These are phyloP conservation scores for Entrophospora sp. DNA, from an alignment of 192 early-diverging fungal species.

Conservation along the genomic window DNA sequence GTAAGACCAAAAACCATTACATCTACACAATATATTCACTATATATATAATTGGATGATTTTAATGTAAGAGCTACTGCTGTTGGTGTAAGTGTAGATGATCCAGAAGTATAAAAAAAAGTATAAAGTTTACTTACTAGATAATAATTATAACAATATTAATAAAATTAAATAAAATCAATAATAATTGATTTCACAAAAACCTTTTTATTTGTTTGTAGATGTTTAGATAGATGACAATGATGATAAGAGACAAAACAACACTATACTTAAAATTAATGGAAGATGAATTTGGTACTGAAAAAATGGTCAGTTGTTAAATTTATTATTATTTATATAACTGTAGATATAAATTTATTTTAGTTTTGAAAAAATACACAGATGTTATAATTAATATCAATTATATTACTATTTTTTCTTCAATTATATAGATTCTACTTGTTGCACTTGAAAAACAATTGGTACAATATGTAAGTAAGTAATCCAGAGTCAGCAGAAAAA, in stretches of 20 bases:
- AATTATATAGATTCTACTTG: slow-evolving; percentile 62
- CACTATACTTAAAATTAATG: slow-evolving; percentile 76
- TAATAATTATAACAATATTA: too few species aligned
- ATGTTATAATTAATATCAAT: too few species aligned
- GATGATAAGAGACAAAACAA: slow-evolving; percentile 98
- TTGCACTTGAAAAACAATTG: slow-evolving; percentile 78
- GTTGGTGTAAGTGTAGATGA: slow-evolving; percentile 83
- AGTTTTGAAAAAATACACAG: too few species aligned
- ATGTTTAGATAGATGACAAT: slow-evolving; percentile 94
- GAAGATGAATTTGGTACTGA: slow-evolving; percentile 52
- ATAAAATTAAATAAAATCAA: too few species aligned
- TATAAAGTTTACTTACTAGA: slow-evolving; percentile 68
- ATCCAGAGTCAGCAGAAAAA: slow-evolving; percentile 46
- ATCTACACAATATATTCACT: slow-evolving; percentile 94
- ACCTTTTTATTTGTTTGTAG: slow-evolving; percentile 37
- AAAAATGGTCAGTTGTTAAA: slow-evolving; percentile 57
- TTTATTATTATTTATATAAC: too few species aligned
- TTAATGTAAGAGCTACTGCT: slow-evolving; percentile 91
- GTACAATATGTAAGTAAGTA: slow-evolving; percentile 78
- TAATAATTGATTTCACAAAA: too few species aligned
- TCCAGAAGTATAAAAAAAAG: slow-evolving; percentile 54
- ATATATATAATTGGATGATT: slow-evolving; percentile 99
- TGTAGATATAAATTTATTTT: too few species aligned
- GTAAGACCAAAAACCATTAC: slow-evolving; percentile 89
- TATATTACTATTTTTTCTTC: too few species aligned